Conservation (phyloP, 495 filamentous ascomycete species). For the Penicillium malachiteum region DNA sequence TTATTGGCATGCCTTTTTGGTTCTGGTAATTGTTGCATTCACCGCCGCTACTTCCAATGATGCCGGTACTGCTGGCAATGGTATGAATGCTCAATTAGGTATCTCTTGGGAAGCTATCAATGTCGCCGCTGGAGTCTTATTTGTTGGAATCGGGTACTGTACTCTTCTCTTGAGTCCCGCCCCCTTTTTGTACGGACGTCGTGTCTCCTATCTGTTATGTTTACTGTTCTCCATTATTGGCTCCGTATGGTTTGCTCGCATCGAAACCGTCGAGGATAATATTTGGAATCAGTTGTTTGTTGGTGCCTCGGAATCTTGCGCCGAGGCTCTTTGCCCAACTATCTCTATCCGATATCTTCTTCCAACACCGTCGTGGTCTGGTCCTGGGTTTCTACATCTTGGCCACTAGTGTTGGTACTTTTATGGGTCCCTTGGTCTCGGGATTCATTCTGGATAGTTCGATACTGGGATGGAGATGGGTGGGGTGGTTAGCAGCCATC, state of each 20-base stretch:
- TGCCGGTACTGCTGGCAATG: slow-evolving; percentile 26
- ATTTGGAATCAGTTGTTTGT: slow-evolving; percentile 31
- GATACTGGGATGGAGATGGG: slow-evolving; percentile 28
- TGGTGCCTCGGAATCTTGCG: slow-evolving; percentile 28
- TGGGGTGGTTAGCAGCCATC: slow-evolving; percentile 33
- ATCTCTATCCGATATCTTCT: slow-evolving; percentile 30
- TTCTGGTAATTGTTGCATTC: slow-evolving; percentile 24
- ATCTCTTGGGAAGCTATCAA: slow-evolving; percentile 26
- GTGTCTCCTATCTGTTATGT: slow-evolving; percentile 26
- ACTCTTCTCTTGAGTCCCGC: slow-evolving; percentile 22
- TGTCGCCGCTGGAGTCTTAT: slow-evolving; percentile 26
- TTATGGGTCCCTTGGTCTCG: slow-evolving; percentile 29
- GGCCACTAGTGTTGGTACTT: slow-evolving; percentile 32
- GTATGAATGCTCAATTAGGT: slow-evolving; percentile 21
- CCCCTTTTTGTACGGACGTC: slow-evolving; percentile 26
- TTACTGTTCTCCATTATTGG: slow-evolving; percentile 21
- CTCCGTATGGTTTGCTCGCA: slow-evolving; percentile 23
- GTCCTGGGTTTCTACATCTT: slow-evolving; percentile 28
- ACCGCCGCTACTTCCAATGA: slow-evolving; percentile 30
- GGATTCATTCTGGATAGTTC: slow-evolving; percentile 26
- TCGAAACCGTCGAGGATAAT: slow-evolving; percentile 18
- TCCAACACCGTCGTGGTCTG: slow-evolving; percentile 24
- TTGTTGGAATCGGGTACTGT: slow-evolving; percentile 25
- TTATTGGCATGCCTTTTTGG: slow-evolving; percentile 28
- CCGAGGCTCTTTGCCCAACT: slow-evolving; percentile 28